These are phyloP conservation scores for Metarhizium rileyi DNA, from an alignment of 2,329 filamentous ascomycete genomes.

Conservation along the genomic window DNA sequence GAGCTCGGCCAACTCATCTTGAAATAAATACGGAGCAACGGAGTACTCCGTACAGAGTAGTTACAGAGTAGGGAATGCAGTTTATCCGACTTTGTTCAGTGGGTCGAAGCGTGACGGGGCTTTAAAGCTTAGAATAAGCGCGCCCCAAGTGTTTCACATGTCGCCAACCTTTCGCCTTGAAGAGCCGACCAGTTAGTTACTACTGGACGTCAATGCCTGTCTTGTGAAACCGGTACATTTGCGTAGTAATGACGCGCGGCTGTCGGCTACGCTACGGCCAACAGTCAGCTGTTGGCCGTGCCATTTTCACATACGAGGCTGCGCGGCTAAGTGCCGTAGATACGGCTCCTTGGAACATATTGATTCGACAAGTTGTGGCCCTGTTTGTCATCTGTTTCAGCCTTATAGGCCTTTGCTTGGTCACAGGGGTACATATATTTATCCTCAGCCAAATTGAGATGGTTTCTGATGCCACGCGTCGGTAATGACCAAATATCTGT, in stretches of 20 bases:
- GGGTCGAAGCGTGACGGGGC: background rate
- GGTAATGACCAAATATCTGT: too few species aligned
- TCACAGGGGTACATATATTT: background rate
- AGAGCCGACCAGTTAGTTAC: background rate
- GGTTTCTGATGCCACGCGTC: too few species aligned
- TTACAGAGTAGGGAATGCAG: too few species aligned
- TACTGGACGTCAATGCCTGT: background rate
- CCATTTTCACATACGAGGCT: background rate
- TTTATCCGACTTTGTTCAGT: too few species aligned
- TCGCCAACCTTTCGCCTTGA: background rate
- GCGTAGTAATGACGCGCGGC: constrained; percentile 1
- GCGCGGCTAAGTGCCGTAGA: background rate
- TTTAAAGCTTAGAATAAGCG: background rate
- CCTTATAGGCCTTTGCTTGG: background rate
- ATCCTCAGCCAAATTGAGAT: too few species aligned
- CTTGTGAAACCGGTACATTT: background rate
- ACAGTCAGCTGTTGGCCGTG: background rate
- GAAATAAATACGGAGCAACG: background rate
- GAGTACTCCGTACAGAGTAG: too few species aligned
- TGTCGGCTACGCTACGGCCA: background rate
- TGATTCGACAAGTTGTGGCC: background rate
- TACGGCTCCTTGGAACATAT: background rate
- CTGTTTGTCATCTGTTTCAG: background rate
- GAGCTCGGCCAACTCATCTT: background rate
- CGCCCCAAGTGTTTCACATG: background rate